phyloP scores from a whole-genome alignment of 192 early-diverging fungal genomes.

The Radiomyces spectabilis region DNA sequence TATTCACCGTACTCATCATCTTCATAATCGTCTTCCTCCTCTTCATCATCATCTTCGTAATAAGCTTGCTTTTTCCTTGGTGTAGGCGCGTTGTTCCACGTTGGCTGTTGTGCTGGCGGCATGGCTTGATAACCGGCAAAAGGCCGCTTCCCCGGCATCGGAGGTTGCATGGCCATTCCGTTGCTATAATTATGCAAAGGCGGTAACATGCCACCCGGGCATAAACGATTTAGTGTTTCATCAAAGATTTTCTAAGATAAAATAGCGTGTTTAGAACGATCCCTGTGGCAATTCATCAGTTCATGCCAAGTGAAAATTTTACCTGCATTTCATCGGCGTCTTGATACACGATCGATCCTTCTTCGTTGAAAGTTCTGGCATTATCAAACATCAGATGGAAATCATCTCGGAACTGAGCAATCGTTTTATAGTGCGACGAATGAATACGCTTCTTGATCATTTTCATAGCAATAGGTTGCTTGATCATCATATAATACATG shows the following conservation, averaged over 20 bases:
- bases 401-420: conserved; percentile 68
- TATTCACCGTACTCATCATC: too few relatives aligned
- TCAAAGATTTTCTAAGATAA: conserved; percentile 32
- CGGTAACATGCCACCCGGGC: conserved; percentile 33
- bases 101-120: too few relatives aligned
- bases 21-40: too few relatives aligned
- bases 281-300: background rate
- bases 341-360: conserved; percentile 84
- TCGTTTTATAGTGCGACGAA: conserved; percentile 55
- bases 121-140: too few relatives aligned
- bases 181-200: background rate
- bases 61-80: too few relatives aligned
- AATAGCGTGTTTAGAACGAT: background rate
- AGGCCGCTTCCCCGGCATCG: too few relatives aligned
- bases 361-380: conserved; percentile 86
- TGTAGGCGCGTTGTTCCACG: too few relatives aligned
- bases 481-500: conserved; percentile 86
- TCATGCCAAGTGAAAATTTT: background rate
- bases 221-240: conserved; percentile 29
- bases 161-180: too few relatives aligned
- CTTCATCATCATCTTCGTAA: too few relatives aligned
- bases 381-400: conserved; percentile 87
- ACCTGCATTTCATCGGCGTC: conserved; percentile 68
- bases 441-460: conserved; percentile 75
- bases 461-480: conserved; percentile 84